phyloP scores from a whole-genome alignment of 352 stramenopile genomes.

The Phytophthora brassicae region DNA sequence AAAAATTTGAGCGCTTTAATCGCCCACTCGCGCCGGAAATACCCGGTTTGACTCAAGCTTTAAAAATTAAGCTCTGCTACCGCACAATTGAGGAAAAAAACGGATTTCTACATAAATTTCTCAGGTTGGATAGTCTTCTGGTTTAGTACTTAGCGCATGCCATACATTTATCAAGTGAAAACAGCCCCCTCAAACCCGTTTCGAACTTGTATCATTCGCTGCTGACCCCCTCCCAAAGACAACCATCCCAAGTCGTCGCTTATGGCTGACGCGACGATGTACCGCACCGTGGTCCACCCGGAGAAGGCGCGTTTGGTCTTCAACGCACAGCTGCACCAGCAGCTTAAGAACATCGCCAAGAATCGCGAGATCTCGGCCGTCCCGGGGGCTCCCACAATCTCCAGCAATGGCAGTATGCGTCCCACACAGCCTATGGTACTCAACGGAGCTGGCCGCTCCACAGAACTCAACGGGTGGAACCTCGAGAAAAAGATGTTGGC shows the following conservation, averaged over 20 bases:
- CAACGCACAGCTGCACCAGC: conserved; percentile 72
- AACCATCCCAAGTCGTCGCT: conserved; percentile 11
- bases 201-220: conserved; percentile 11
- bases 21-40: conserved; percentile 17
- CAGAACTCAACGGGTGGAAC: conserved; percentile 73
- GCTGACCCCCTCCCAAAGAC: neutral
- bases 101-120: no score
- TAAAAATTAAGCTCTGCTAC: no score
- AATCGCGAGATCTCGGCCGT: conserved; percentile 52
- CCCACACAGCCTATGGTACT: conserved; percentile 42
- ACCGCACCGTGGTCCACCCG: conserved; percentile 47
- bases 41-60: no score
- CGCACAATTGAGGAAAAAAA: no score
- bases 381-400: conserved; percentile 36
- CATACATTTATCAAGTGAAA: conserved; percentile 23
- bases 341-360: conserved; percentile 68
- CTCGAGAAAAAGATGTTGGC: conserved; percentile 79
- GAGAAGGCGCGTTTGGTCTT: conserved; percentile 67
- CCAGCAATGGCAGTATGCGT: conserved; percentile 42
- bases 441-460: conserved; percentile 37
- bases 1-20: conserved; percentile 18
- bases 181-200: neutral
- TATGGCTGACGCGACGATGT: conserved; percentile 47
- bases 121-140: neutral
- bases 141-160: neutral